phyloP scores from a whole-genome alignment of 371 early-diverging fungal genomes.

The Mucor velutinosus region DNA sequence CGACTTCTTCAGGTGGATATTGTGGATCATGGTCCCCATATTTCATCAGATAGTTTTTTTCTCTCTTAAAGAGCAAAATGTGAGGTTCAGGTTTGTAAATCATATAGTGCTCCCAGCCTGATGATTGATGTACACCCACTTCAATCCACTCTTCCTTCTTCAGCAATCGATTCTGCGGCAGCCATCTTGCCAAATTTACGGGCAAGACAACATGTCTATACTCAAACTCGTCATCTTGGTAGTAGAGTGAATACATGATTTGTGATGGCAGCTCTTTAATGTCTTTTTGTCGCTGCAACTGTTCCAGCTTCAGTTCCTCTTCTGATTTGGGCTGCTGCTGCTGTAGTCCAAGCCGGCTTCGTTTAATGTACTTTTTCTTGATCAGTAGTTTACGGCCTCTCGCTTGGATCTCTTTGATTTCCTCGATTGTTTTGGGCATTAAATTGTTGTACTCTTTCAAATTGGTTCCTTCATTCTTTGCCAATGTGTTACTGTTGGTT shows the following conservation, averaged over 20 bases:
- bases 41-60: conserved; percentile 57
- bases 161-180: conserved; percentile 61
- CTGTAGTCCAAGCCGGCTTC: not conserved
- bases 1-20: not conserved
- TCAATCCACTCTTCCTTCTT: conserved; percentile 77
- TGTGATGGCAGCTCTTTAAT: conserved; percentile 48
- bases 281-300: conserved; percentile 35
- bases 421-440: conserved; percentile 12
- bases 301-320: conserved; percentile 7
- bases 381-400: not conserved
- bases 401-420: conserved; percentile 9
- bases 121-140: conserved; percentile 78
- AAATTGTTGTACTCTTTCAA: not conserved
- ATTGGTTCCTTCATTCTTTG: conserved; percentile 1
- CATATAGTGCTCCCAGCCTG: conserved; percentile 90
- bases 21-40: not conserved
- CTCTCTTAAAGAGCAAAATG: conserved; percentile 79
- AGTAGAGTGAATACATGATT: conserved; percentile 68
- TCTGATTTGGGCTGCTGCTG: not conserved
- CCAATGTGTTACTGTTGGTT: not conserved
- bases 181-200: conserved; percentile 57
- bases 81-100: conserved; percentile 87
- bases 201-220: conserved; percentile 79
- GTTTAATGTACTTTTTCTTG: not conserved
- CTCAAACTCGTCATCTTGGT: conserved; percentile 42